Conservation (phyloP, 2,329 filamentous ascomycete genomes). For the Apiospora aurea region DNA sequence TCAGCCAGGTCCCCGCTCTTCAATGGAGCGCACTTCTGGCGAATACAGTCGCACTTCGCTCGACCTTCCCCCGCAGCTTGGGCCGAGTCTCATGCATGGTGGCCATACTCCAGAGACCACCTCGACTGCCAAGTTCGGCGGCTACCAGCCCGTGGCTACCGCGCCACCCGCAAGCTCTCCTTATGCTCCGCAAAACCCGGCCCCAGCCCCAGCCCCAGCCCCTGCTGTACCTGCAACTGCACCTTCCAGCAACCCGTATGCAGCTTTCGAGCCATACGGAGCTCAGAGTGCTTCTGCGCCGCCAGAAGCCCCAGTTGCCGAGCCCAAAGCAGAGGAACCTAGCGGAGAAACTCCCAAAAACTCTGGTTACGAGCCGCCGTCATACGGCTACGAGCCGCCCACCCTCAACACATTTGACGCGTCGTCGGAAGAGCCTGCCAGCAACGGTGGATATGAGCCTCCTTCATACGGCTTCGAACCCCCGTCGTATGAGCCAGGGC, state of each 20-base stretch:
- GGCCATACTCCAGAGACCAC: constrained; percentile 45
- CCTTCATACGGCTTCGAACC: constrained; percentile 66
- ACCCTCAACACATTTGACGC: constrained; percentile 44
- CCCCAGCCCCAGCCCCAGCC: constrained; percentile 24
- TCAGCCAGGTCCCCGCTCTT: constrained; percentile 46
- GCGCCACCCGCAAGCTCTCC: constrained; percentile 34
- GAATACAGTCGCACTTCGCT: constrained; percentile 50
- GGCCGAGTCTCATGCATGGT: constrained; percentile 44
- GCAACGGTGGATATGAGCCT: constrained; percentile 61
- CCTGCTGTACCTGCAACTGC: constrained; percentile 30
- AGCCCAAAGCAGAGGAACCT: constrained; percentile 23
- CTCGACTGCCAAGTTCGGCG: constrained; percentile 37
- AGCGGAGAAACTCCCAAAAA: constrained; percentile 31
- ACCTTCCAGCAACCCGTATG: constrained; percentile 34
- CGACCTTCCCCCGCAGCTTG: constrained; percentile 51
- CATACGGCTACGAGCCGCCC: constrained; percentile 61
- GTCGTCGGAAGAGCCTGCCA: constrained; percentile 40
- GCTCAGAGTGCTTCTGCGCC: constrained; percentile 30
- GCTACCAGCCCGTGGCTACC: constrained; percentile 40
- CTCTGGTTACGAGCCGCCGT: constrained; percentile 51
- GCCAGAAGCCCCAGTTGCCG: not conserved
- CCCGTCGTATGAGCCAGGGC: constrained; percentile 62
- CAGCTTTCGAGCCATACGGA: constrained; percentile 39
- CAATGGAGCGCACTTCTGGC: constrained; percentile 54
- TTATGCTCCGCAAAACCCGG: constrained; percentile 34